Evolutionary conservation across 2,329 filamentous ascomycete genomes (phyloP), one percentile per base, ranked within the genome.

Genomic region (Phialocephala sp.): DNA sequence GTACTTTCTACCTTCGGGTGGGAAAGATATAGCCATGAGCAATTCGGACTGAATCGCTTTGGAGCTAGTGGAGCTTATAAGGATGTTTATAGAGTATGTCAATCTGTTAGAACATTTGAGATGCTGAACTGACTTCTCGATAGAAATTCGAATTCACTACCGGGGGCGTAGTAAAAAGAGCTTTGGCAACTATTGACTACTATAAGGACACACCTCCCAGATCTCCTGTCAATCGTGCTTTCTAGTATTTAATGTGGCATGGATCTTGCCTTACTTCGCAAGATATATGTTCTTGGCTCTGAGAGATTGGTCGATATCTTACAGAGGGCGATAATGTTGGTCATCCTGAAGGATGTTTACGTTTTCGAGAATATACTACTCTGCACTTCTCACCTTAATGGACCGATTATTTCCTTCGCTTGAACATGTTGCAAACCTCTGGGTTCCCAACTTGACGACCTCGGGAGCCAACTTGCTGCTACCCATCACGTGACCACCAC

Each of bases 251-350:
- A 43, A 43, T n/a, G 41, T 18, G 41, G n/a, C 41, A 18, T 43
- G 41, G 18, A 18, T 4, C 37, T 41, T 41, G 11, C 9, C 4
- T 41, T 2, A 18, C 9, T 41, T 41, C 12, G 15, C 12, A 41
- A 12, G 15, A 41, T 41, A 41, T 41, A 18, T 41, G 9, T 41
- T 41, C 37, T 41, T 41, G 37, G 9, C 11, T 14, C 1, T 59
- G 64, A 2, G 64, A 68, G 27, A 68, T 32, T 32, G 27, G 27
- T 32, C 27, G 27, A 32, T 32, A 32, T 32, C 6, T 32, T 32
- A 6, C 27, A 32, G 3, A 32, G 27, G 27, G 27, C 6, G n/a
- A 32, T 32, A 32, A 32, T 32, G 27, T 32, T 6, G 27, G 6
- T 32, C 27, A 32, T 32, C 27, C 27, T 32, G 6, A 32, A 32